phyloP scores from a whole-genome alignment of 2,329 filamentous ascomycete species.

The Penicillium sp. region DNA sequence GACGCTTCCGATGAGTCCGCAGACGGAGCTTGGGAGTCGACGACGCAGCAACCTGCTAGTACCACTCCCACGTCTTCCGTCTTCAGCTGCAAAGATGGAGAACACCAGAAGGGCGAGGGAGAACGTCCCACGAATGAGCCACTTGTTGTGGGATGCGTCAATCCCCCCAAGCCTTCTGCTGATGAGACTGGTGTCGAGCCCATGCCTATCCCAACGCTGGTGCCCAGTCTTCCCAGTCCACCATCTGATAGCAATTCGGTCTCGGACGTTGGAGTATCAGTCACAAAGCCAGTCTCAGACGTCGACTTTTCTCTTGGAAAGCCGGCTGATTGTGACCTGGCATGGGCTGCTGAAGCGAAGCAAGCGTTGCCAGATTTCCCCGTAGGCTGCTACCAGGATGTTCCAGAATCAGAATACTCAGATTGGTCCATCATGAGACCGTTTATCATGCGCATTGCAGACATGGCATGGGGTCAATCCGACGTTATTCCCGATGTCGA shows the following conservation, averaged over 20 bases:
- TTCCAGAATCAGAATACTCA: not conserved
- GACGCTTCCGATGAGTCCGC: constrained; percentile 1
- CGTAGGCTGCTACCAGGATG: constrained; percentile 2
- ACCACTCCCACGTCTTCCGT: not conserved
- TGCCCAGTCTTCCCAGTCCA: not conserved
- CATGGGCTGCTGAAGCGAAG: not conserved
- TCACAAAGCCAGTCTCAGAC: not conserved
- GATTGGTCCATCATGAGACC: constrained; percentile 10
- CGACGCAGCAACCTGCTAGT: not conserved
- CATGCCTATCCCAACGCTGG: not conserved
- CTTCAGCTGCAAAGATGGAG: not conserved
- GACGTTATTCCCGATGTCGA: constrained; percentile 8
- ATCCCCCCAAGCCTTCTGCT: not conserved
- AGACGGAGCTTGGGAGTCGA: not conserved
- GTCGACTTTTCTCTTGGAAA: not conserved
- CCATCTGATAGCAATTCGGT: not conserved
- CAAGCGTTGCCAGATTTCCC: not conserved
- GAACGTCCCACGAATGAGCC: not conserved
- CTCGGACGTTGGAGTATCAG: not conserved
- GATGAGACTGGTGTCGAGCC: not conserved
- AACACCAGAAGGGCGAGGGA: not conserved
- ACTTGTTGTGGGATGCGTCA: not conserved
- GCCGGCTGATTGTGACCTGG: not conserved
- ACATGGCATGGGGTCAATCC: constrained; percentile 12
- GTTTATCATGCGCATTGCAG: constrained; percentile 8